A percentile compares a stretch with the other conserved stretches of the same genome.
Conservation (phyloP, 2,329 filamentous ascomycete genomes). For the Ophiostoma piceae region DNA sequence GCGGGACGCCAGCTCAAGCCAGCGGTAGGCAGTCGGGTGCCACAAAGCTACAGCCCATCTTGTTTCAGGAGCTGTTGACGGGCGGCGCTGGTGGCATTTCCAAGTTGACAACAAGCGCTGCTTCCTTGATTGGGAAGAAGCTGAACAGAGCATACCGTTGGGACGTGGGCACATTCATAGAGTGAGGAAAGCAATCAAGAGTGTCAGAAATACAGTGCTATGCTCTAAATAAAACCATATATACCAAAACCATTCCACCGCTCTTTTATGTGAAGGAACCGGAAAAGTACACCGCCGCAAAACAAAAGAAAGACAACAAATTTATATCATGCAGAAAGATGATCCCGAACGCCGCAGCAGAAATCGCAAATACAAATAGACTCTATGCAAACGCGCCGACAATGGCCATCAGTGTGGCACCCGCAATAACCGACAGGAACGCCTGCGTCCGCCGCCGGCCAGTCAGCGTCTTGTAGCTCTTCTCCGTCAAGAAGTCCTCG, state of each 20-base stretch:
- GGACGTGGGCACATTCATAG: neutral
- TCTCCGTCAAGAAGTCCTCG: slow-evolving; percentile 75
- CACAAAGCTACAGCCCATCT: neutral
- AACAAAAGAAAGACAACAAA: neutral
- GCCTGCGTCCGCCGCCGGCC: slow-evolving; percentile 58
- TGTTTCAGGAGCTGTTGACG: neutral
- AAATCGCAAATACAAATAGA: neutral
- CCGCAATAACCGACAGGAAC: slow-evolving; percentile 57
- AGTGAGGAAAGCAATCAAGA: neutral
- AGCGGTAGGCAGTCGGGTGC: neutral
- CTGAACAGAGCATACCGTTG: neutral
- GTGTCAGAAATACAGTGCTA: neutral
- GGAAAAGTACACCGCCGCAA: neutral
- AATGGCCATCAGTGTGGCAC: slow-evolving; percentile 63
- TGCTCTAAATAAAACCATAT: neutral
- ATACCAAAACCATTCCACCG: neutral
- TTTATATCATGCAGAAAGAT: neutral
- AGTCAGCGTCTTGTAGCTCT: slow-evolving; percentile 63
- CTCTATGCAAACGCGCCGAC: slow-evolving; percentile 65
- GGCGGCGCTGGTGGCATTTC: neutral
- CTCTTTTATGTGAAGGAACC: neutral
- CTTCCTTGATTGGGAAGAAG: neutral
- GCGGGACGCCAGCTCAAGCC: neutral
- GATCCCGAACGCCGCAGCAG: neutral
- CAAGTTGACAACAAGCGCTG: neutral